phyloP scores from a whole-genome alignment of 495 filamentous ascomycete species.

The Hypoxylon fuscum region DNA sequence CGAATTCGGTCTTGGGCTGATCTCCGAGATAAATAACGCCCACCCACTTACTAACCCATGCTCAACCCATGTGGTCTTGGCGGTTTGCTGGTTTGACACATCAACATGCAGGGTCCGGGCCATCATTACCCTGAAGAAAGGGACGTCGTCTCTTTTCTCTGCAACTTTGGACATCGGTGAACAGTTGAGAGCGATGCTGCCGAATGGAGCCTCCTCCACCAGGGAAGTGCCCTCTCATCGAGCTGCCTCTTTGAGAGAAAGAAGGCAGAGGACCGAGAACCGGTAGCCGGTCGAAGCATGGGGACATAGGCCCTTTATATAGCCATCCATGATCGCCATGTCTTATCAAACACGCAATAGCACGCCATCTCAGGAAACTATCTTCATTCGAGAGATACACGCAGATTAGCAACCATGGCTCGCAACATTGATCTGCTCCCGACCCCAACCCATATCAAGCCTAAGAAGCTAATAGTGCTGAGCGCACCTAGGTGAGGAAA shows the following conservation, averaged over 20 bases:
- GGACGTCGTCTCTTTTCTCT: neutral
- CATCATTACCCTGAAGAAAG: neutral
- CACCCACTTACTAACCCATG: conserved; percentile 1
- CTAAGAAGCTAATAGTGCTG: conserved; percentile 42
- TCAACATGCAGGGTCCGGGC: neutral
- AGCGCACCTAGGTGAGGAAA: conserved; percentile 39
- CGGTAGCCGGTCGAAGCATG: conserved; percentile 9
- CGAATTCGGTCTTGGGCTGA: conserved; percentile 12
- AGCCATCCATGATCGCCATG: conserved; percentile 5
- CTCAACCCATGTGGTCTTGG: neutral
- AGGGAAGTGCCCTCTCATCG: too few relatives aligned
- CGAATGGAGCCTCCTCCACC: conserved; percentile 2
- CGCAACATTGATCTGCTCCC: conserved; percentile 40
- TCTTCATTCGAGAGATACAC: conserved; percentile 20
- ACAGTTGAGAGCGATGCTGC: conserved; percentile 8
- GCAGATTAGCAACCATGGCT: conserved; percentile 32
- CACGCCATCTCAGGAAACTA: conserved; percentile 15
- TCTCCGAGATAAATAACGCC: neutral
- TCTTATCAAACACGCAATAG: conserved; percentile 26
- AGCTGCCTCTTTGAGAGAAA: neutral
- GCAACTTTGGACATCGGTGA: conserved; percentile 23
- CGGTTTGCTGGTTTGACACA: neutral
- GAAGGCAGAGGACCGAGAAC: conserved; percentile 19
- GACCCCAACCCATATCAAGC: conserved; percentile 31
- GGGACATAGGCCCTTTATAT: conserved; percentile 28